These are phyloP conservation scores for Suillus subalutaceus DNA, from an alignment of 768 basidiomycete genomes.

Conservation along the genomic window DNA sequence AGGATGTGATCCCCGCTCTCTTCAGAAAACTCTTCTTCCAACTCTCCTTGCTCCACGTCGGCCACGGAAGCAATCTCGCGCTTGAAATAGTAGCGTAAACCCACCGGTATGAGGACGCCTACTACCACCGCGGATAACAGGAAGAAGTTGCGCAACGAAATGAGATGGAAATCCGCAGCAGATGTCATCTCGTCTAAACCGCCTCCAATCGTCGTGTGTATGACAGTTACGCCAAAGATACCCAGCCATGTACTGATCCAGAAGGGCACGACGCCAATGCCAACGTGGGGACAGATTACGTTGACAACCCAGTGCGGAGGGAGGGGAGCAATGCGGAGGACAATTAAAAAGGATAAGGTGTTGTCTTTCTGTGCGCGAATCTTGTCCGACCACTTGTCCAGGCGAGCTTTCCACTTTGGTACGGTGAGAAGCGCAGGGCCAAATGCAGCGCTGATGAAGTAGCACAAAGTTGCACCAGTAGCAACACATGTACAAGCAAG, in stretches of 20 bases:
- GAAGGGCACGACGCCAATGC: slow-evolving; percentile 82
- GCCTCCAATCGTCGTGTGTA: slow-evolving; percentile 93
- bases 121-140: slow-evolving; percentile 82
- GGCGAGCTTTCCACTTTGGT: slow-evolving; percentile 79
- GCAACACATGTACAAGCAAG: slow-evolving; percentile 94
- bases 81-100: slow-evolving; percentile 81
- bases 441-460: slow-evolving; percentile 87
- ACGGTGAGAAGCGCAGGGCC: slow-evolving; percentile 90
- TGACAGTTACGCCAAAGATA: slow-evolving; percentile 88
- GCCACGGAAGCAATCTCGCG: slow-evolving; percentile 52
- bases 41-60: slow-evolving; percentile 37
- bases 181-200: slow-evolving; percentile 96
- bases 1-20: slow-evolving; percentile 53
- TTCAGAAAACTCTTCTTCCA: slow-evolving; percentile 36
- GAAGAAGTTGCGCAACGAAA: slow-evolving; percentile 91
- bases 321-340: slow-evolving; percentile 91
- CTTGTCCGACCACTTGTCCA: slow-evolving; percentile 82
- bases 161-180: slow-evolving; percentile 88
- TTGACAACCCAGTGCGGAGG: slow-evolving; percentile 98
- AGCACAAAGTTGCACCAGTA: slow-evolving; percentile 88
- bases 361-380: slow-evolving; percentile 81
- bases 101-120: slow-evolving; percentile 93
- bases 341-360: slow-evolving; percentile 89
- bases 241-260: slow-evolving; percentile 91
- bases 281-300: slow-evolving; percentile 88